Evolutionary conservation across 2,329 filamentous ascomycete species (phyloP), one percentile per base, ranked within the genome.

Genomic region (Verticillium dahliae): DNA sequence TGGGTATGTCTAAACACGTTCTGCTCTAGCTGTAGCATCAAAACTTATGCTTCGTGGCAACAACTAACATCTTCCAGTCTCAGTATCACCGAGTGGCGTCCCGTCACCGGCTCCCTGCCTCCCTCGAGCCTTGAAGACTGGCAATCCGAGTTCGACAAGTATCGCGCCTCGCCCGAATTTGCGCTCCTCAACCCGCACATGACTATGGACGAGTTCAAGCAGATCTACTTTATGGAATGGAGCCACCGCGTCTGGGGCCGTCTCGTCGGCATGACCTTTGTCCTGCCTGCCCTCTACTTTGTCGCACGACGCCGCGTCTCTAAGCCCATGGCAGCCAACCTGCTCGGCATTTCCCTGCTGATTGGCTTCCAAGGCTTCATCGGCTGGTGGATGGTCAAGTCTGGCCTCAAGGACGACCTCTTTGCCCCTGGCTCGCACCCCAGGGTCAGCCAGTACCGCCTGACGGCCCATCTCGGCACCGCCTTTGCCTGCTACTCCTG

Each of bases 181-280:
- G 87, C 90, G 71, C 85, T 92, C 65, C 83, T 99, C 68, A 99
- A 99, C 78, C 90, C 93, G 37, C 86, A 91, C 74, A 99, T 99
- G 95, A 89, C 85, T 37, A 81, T 99, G 61, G 84, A 88, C 62
- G 95, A 99, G 74, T 99, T 98, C 80, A 97, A 98, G 77, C 90
- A 95, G 73, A 99, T 99, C 67, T 99, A 98, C 83, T 99, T 90
- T 75, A 98, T 98, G 95, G 95, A 99, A 81, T 99, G 95, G 95
- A 87, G 89, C 54, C 95, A 99, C 76, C 87, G 95, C 35, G 83
- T 97, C 61, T 98, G 95, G 93, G 95, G 95, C 56, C 89, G 95
- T 66, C 82, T 96, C 68, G 91, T 99, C 62, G 95, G 95, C 62
- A 76, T 98, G 65, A 90, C 91, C 58, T 97, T 98, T 75, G 87